Evolutionary conservation across 805 yeast species (phyloP), one percentile per base, ranked within the genome.

Genomic region (Metschnikowia vanudenii): DNA sequence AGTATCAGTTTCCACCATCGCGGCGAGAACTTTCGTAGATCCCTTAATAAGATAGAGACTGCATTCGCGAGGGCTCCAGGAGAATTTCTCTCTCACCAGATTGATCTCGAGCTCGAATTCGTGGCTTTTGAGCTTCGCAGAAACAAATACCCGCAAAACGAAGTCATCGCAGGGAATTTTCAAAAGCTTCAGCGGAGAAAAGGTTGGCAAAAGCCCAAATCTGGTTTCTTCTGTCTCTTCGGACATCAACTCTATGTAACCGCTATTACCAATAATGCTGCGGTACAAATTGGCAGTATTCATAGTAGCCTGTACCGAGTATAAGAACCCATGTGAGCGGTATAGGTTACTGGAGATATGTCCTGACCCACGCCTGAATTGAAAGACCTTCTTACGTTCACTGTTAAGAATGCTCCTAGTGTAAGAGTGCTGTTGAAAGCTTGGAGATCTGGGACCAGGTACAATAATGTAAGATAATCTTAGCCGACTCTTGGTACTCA

Each of bases 181-280:
- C 22, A 17, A 16, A 18, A 12, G 22, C n/a, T 17, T 17, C 24
- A 33, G n/a, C n/a, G 17, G 37, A 17, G 17, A 33, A 22, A 12
- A 4, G 42, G 45, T 16, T 40, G 41, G 44, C 16, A 40, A 46
- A 33, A 16, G 8, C 13, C 14, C 44, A 17, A 7, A 16, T 4
- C 28, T 34, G 16, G 20, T 39, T 16, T 17, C 17, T 1, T 30
- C 29, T 16, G 24, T 26, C 28, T 28, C 39, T 2, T 31, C 42
- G 6, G 14, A 16, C 9, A 19, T 30, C 18, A 18, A 39, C 31
- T 53, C 54, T 9, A 58, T 47, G 30, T 44, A 54, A 4, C 62
- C 58, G 13, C 62, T 54, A 20, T 57, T 54, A 2, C 62, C 62
- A 17, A 58, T 47, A 9, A 53, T 45, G 36, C 51, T 52, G 20